Evolutionary conservation across 768 basidiomycete species (phyloP), one percentile per base, ranked within the genome.

Genomic region (Collybiopsis luxurians): DNA sequence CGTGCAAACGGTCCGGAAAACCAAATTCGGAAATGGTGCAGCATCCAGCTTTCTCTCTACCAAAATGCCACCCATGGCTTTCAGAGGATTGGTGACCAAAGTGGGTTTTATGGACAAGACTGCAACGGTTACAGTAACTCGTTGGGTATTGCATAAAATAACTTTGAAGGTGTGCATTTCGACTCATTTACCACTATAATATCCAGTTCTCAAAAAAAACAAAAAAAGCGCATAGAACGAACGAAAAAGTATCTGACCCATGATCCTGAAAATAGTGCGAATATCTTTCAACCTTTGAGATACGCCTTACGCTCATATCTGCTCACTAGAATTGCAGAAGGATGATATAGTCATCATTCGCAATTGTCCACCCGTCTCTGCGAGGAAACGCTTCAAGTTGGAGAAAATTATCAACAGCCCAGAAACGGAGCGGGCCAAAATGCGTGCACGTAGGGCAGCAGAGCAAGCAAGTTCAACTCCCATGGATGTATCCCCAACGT

Each of bases 21-120:
- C n/a, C n/a, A n/a, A n/a, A n/a, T n/a, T n/a, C n/a, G n/a, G 11
- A 49, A n/a, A 3, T 3, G 10, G 10, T 49, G 9, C 31, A 27
- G 19, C 19, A 19, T n/a, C 30, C 11, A 9, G 11, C 2, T n/a
- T 17, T n/a, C 12, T 17, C 27, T 15, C 21, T 19, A 4, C 36
- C 36, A 47, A 56, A 53, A 92, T 92, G 90, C 86, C 89, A 34
- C 90, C 91, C 26, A 86, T 92, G 83, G 72, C 84, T 15, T 81
- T 93, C 61, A 78, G 78, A 23, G 91, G 91, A 17, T 64, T 84
- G 38, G 92, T 93, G 19, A 87, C 89, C 30, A 92, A 90, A 69
- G 87, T 82, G 21, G 90, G 92, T 9, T 82, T 78, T 61, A 93
- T 93, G 90, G 77, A 85, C 54, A 92, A 92, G 68, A 93, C 91